Evolutionary conservation across 2,329 filamentous ascomycete genomes (phyloP), one percentile per base, ranked within the genome.

Genomic region (Dactylonectria estremocensis): DNA sequence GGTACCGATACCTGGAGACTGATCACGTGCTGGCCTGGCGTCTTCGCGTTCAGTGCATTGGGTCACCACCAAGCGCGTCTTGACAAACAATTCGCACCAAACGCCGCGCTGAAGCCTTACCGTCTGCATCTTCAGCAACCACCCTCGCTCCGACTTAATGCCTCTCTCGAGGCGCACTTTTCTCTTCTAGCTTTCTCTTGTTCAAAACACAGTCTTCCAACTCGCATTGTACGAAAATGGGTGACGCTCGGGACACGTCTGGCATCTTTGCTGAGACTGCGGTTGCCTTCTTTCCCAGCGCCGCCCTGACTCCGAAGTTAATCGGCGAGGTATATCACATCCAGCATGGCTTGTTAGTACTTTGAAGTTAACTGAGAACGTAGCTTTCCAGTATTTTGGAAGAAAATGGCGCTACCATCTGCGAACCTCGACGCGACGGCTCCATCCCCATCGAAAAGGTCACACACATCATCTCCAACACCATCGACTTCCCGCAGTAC

Each of bases 401-500:
- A 65, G 83, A 86, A 13, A 84, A 88, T 82, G 88, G 87, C 71
- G 88, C 84, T 63, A 76, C 81, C 37, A 80, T 89, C 2, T 77
- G 86, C 69, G 81, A 85, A 52, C 83, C 83, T 13, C 81, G 82
- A 66, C 80, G 83, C 66, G 82, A 88, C 71, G 86, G 86, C 72
- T 82, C 83, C 14, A 77, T 89, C 14, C 80, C 81, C 1, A 82
- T 89, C 31, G 77, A 83, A 56, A 74, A 84, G 63, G 83, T 85
- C 56, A 88, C 88, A 22, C 88, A 90, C 74, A 86, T 90, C 69
- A 77, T 90, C 55, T 85, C 95, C 64, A 90, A 91, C 66, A 95
- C 93, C 1, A 93, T 94, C 80, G 95, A 99, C 79, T 99, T 99
- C 74, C 91, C 93, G n/a, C 90, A 95, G 75, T 98, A 96, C 79